Evolutionary conservation across 257 asterid species (phyloP).

Genomic region (Scutellaria galericulata): DNA sequence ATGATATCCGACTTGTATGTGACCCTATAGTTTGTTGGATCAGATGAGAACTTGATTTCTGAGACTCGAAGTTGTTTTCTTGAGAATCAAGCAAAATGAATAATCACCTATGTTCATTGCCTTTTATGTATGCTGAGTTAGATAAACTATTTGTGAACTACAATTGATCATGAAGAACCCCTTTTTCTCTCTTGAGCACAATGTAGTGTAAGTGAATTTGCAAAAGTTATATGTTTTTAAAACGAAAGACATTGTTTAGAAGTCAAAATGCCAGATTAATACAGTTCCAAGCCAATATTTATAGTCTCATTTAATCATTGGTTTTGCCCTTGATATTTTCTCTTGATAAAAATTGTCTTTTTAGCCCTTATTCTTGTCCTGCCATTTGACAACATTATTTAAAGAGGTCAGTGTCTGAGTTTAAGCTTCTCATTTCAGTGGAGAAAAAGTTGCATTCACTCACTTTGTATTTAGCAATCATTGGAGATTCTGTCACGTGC

Average conservation of each 20-base stretch:
- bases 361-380: not conserved
- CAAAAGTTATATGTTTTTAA: too few species aligned
- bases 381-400: not conserved
- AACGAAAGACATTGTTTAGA: too few species aligned
- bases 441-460: not conserved
- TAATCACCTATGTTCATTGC: too few species aligned
- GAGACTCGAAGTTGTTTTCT: not conserved
- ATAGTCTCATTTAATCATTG: not conserved
- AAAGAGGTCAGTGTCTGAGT: not conserved
- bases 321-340: not conserved
- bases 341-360: not conserved
- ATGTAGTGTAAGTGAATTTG: too few species aligned
- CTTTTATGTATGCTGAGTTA: too few species aligned
- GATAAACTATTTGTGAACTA: too few species aligned
- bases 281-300: too few species aligned
- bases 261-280: too few species aligned
- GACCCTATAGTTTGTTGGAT: not conserved
- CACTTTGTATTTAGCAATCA: constrained; percentile 22
- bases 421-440: not conserved
- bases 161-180: too few species aligned
- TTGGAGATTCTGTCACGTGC: constrained; percentile 28
- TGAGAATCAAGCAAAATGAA: too few species aligned
- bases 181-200: not conserved
- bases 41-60: not conserved
- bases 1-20: not conserved